phyloP scores from a whole-genome alignment of 257 asterid genomes.

The Verbena officinalis region DNA sequence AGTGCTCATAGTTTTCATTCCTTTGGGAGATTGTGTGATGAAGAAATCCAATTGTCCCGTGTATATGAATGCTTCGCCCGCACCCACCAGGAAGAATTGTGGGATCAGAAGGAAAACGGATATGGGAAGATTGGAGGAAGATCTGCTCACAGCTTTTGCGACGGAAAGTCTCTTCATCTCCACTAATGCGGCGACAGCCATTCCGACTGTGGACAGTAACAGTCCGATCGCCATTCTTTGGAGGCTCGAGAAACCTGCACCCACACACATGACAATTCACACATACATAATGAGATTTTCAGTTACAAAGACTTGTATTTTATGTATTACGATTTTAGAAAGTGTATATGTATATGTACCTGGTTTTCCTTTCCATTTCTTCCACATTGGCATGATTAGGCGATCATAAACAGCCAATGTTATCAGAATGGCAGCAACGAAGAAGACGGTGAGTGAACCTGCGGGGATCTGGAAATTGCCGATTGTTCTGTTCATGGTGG shows the following conservation, averaged over 20 bases:
- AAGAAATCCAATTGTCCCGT: constrained; percentile 95
- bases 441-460: constrained; percentile 89
- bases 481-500: constrained; percentile 71
- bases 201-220: constrained; percentile 68
- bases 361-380: constrained; percentile 77
- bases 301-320: too few relatives aligned
- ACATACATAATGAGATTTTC: too few relatives aligned
- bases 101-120: constrained; percentile 77
- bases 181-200: constrained; percentile 68
- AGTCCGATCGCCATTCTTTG: constrained; percentile 74
- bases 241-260: constrained; percentile 60
- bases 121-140: constrained; percentile 53
- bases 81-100: constrained; percentile 79
- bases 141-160: constrained; percentile 42
- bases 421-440: constrained; percentile 74
- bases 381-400: constrained; percentile 76
- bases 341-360: constrained; percentile 36
- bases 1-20: constrained; percentile 97
- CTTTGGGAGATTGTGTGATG: constrained; percentile 86
- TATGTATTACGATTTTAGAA: too few relatives aligned
- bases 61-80: constrained; percentile 92
- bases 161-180: constrained; percentile 70
- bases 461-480: constrained; percentile 81
- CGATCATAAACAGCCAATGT: constrained; percentile 74
- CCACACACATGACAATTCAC: too few relatives aligned